Evolutionary conservation across 2,329 filamentous ascomycete genomes (phyloP).

Genomic region (Monosporascus cannonballus): DNA sequence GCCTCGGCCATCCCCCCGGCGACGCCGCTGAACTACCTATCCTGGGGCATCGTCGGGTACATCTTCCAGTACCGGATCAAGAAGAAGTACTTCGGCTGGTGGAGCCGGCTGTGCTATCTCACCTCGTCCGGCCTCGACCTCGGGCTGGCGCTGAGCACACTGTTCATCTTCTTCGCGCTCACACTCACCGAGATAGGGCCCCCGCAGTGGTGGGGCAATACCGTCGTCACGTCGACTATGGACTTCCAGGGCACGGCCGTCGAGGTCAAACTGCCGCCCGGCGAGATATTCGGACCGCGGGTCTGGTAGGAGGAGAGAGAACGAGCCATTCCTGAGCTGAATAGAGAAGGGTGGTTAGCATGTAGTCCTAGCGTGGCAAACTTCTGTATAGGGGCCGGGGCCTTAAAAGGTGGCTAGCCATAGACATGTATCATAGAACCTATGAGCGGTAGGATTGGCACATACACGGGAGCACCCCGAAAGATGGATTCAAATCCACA

Average conservation of each 20-base stretch:
- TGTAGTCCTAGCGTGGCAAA: too few relatives aligned
- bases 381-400: too few relatives aligned
- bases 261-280: constrained; percentile 44
- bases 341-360: background rate
- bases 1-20: constrained; percentile 56
- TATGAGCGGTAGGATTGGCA: too few relatives aligned
- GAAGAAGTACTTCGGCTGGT: constrained; percentile 60
- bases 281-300: constrained; percentile 56
- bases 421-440: too few relatives aligned
- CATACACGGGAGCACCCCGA: too few relatives aligned
- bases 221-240: constrained; percentile 52
- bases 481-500: too few relatives aligned
- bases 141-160: constrained; percentile 59
- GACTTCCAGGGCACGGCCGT: constrained; percentile 55
- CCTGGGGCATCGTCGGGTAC: constrained; percentile 67
- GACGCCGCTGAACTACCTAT: constrained; percentile 66
- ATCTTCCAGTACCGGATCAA: constrained; percentile 65
- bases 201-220: constrained; percentile 66
- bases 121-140: constrained; percentile 65
- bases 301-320: constrained; percentile 35
- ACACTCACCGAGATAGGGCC: constrained; percentile 55
- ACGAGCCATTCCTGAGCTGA: background rate
- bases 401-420: too few relatives aligned
- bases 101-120: constrained; percentile 68
- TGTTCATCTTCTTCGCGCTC: constrained; percentile 66